These are phyloP conservation scores for Fusarium redolens DNA, from an alignment of 2,329 filamentous ascomycete genomes.

Conservation along the genomic window DNA sequence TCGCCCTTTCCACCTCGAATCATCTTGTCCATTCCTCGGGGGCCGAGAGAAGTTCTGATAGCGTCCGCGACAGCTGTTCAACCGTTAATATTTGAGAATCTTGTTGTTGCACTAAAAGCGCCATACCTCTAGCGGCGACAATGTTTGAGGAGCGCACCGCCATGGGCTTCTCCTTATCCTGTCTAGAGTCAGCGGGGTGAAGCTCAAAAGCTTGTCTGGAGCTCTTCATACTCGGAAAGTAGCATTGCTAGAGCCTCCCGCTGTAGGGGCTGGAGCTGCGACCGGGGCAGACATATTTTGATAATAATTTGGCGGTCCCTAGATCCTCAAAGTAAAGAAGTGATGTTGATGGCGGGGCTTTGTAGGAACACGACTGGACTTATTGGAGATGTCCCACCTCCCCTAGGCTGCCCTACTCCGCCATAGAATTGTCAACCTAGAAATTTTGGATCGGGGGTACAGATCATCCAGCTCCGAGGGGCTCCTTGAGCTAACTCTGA, in stretches of 20 bases:
- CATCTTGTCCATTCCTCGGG: constrained; percentile 99
- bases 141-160: constrained; percentile 97
- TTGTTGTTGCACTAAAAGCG: background rate
- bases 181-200: constrained; percentile 52
- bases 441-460: constrained; percentile 56
- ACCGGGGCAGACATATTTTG: constrained; percentile 57
- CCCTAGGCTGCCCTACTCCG: constrained; percentile 52
- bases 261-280: constrained; percentile 45
- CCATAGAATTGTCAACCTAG: constrained; percentile 47
- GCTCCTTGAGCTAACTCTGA: constrained; percentile 39
- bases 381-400: constrained; percentile 54
- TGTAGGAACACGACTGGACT: constrained; percentile 48
- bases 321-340: constrained; percentile 41
- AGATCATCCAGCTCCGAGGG: constrained; percentile 55
- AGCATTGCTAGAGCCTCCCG: constrained; percentile 60
- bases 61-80: constrained; percentile 90
- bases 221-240: constrained; percentile 66
- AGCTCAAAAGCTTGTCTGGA: constrained; percentile 49
- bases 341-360: constrained; percentile 48
- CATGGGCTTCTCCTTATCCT: constrained; percentile 98
- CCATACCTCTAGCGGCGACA: constrained; percentile 89
- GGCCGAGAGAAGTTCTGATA: constrained; percentile 94
- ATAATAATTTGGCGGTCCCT: constrained; percentile 46
- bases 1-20: constrained; percentile 97
- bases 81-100: constrained; percentile 27